Evolutionary conservation across 2,329 filamentous ascomycete genomes (phyloP).

Genomic region (Sarocladium kiliense): DNA sequence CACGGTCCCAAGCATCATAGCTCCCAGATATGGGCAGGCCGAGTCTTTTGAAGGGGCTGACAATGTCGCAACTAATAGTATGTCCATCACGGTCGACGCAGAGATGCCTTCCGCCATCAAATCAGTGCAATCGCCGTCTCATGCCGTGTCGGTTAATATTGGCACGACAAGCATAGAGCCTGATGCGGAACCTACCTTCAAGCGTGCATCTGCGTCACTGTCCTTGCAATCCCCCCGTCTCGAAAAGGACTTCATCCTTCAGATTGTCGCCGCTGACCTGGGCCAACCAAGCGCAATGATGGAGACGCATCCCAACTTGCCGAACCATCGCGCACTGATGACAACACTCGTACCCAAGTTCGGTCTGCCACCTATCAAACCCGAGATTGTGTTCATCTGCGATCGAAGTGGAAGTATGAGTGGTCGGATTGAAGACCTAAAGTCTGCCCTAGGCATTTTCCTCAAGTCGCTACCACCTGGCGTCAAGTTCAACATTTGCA

Average conservation of each 20-base stretch:
- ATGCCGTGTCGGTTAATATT: slow-evolving; percentile 61
- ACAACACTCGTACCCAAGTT: slow-evolving; percentile 66
- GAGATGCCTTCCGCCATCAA: slow-evolving; percentile 53
- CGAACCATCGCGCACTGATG: slow-evolving; percentile 63
- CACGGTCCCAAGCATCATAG: slow-evolving; percentile 62
- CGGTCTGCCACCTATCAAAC: slow-evolving; percentile 45
- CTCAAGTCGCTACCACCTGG: slow-evolving; percentile 60
- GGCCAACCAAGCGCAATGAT: slow-evolving; percentile 59
- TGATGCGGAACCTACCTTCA: slow-evolving; percentile 42
- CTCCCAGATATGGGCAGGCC: slow-evolving; percentile 55
- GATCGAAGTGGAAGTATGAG: slow-evolving; percentile 67
- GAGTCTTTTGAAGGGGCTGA: slow-evolving; percentile 7
- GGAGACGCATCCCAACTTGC: slow-evolving; percentile 58
- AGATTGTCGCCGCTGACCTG: slow-evolving; percentile 55
- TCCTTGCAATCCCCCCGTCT: slow-evolving; percentile 47
- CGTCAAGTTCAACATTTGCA: slow-evolving; percentile 65
- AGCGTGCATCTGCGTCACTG: slow-evolving; percentile 58
- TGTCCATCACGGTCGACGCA: slow-evolving; percentile 28
- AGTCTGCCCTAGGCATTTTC: slow-evolving; percentile 55
- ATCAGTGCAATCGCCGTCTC: slow-evolving; percentile 60
- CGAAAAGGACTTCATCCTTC: slow-evolving; percentile 61
- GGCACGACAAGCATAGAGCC: slow-evolving; percentile 40
- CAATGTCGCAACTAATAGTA: slow-evolving; percentile 10
- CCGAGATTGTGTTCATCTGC: slow-evolving; percentile 67
- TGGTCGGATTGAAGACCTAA: slow-evolving; percentile 29